Evolutionary conservation across 257 asterid genomes (phyloP).

Genomic region (Nicotiana obtusifolia): DNA sequence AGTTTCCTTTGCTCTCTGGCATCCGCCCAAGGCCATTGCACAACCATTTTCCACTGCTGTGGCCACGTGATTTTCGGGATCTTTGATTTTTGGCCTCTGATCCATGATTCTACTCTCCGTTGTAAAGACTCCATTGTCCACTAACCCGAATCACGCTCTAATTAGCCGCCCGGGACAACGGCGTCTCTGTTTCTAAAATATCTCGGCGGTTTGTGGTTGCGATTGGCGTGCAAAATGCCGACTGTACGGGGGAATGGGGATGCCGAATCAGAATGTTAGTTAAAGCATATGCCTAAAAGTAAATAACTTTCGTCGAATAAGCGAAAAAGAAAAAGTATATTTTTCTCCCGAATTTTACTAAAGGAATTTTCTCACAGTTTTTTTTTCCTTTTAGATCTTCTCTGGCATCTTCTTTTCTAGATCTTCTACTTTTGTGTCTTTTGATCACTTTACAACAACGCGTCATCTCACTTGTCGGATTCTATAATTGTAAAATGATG

Average conservation of each 20-base stretch:
- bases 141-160: conserved; percentile 31
- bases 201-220: conserved; percentile 25
- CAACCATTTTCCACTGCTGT: conserved; percentile 70
- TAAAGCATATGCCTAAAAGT: conserved; percentile 20
- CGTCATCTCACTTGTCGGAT: no score
- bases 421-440: no score
- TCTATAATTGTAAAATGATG: no score
- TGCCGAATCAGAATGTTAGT: conserved; percentile 1
- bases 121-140: conserved; percentile 48
- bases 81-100: conserved; percentile 76
- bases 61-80: conserved; percentile 72
- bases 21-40: conserved; percentile 85
- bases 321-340: no score
- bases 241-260: neutral
- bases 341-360: no score
- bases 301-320: no score
- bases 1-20: conserved; percentile 60
- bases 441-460: no score
- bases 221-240: conserved; percentile 7
- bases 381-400: no score
- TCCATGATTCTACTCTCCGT: conserved; percentile 83
- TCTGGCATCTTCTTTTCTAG: no score
- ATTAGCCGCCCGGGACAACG: neutral
- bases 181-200: neutral
- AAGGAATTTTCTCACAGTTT: no score